Percentiles rank a stretch among this genome's conserved stretches.
phyloP scores from a whole-genome alignment of 2,329 filamentous ascomycete species.

The Fusarium protoensiforme region DNA sequence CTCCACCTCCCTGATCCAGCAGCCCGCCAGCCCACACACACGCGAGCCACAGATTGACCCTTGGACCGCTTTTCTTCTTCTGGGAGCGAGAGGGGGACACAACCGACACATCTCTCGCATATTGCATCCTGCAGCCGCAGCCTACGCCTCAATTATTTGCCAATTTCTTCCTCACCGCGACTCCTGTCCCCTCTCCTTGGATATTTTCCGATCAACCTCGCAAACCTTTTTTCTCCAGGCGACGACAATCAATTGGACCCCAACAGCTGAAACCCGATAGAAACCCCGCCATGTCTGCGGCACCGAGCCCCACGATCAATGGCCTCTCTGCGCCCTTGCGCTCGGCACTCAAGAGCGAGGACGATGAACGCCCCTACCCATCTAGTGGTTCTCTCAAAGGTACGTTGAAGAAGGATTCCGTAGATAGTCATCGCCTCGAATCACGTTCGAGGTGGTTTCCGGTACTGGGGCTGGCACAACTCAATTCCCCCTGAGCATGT shows the following conservation, averaged over 20 bases:
- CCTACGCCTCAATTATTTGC: constrained; percentile 31
- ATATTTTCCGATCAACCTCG: not conserved
- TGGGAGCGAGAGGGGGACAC: constrained; percentile 26
- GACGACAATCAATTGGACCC: not conserved
- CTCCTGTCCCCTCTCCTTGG: constrained; percentile 10
- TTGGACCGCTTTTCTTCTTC: constrained; percentile 33
- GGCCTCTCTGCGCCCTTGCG: constrained; percentile 47
- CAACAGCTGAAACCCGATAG: not conserved
- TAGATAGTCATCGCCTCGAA: not conserved
- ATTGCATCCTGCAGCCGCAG: constrained; percentile 38
- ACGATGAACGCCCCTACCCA: constrained; percentile 53
- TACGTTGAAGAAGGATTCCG: constrained; percentile 43
- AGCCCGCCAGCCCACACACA: constrained; percentile 11
- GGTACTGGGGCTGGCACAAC: constrained; percentile 1
- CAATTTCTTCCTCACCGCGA: constrained; percentile 24
- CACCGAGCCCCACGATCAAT: constrained; percentile 37
- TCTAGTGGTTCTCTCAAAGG: constrained; percentile 56
- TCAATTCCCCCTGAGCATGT: constrained; percentile 11
- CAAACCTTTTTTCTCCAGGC: not conserved
- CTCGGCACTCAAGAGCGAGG: constrained; percentile 58
- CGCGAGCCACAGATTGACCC: constrained; percentile 23
- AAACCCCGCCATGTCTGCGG: constrained; percentile 42
- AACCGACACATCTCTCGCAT: constrained; percentile 27
- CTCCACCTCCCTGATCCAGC: constrained; percentile 12
- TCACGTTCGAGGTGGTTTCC: not conserved